Evolutionary conservation across 495 filamentous ascomycete genomes (phyloP), one percentile per base, ranked within the genome.

Genomic region (Aspergillus nidulans): DNA sequence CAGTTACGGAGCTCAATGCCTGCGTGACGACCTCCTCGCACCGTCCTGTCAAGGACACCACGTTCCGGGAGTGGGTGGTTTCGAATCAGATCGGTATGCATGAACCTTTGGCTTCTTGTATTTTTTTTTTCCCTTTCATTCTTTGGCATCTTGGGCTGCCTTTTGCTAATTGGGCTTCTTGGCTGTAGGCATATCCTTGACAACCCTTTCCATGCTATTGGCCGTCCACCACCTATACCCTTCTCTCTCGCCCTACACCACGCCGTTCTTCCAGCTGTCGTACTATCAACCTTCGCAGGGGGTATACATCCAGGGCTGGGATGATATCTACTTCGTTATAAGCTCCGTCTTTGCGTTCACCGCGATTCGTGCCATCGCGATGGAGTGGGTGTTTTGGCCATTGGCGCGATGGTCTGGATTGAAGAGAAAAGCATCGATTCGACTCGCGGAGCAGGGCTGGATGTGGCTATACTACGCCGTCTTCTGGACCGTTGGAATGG

Each of bases 361-460:
- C 10, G 91, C 85, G 25, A 77, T 96, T 36, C 88, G 92, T 49
- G 90, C 88, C n/a, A 83, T 83, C 43, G 69, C 83, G 9, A 92
- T 97, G 77, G 91, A 96, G 61, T 92, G 94, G 73, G 57, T 96
- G 9, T 76, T 97, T 18, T 81, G 81, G 39, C 92, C 94, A 18
- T 67, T 92, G 18, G 92, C 87, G 24, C 81, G 80, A 38, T 66
- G 73, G 13, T 76, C 76, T 48, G 91, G 92, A 13, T 74, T 97
- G 57, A 78, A 80, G 55, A 77, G 75, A 59, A 96, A 95, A 71
- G 86, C 81, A 7, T 70, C 85, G 20, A 78, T 88, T 20, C 81
- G 95, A 38, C 89, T 97, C 70, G 88, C 90, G 45, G 94, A 98
- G 69, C 94, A 98, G 73, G 90, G 85, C 47, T 98, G 91, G 89